These are phyloP conservation scores for Poterioochromonas sp. DNA, from an alignment of 352 stramenopile genomes.

Conservation along the genomic window DNA sequence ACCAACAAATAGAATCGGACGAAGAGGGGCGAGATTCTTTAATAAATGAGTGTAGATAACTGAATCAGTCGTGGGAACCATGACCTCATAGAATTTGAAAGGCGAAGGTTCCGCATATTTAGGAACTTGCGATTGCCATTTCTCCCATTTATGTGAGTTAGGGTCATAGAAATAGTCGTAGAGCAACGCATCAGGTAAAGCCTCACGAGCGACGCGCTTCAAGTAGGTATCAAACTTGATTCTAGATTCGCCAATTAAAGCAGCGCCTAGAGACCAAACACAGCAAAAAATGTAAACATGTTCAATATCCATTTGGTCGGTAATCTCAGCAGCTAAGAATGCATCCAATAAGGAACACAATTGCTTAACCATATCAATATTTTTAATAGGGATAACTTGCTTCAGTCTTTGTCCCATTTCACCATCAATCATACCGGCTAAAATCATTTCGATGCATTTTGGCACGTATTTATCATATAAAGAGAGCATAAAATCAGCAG, in stretches of 20 bases:
- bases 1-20: constrained; percentile 81
- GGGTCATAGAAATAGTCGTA: constrained; percentile 80
- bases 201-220: constrained; percentile 63
- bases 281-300: constrained; percentile 82
- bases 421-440: constrained; percentile 74
- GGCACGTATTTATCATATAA: constrained; percentile 87
- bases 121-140: constrained; percentile 60
- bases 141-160: constrained; percentile 61
- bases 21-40: constrained; percentile 66
- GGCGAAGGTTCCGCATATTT: constrained; percentile 77
- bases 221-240: constrained; percentile 78
- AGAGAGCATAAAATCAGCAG: constrained; percentile 52
- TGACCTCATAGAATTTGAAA: constrained; percentile 80
- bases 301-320: constrained; percentile 59
- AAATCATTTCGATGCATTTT: constrained; percentile 78
- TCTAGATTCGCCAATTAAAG: constrained; percentile 64
- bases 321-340: constrained; percentile 48
- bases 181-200: constrained; percentile 60
- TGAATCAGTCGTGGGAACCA: constrained; percentile 72
- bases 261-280: constrained; percentile 78
- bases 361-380: constrained; percentile 89
- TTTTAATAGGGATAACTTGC: constrained; percentile 80
- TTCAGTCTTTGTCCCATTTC: constrained; percentile 73
- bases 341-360: constrained; percentile 78
- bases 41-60: constrained; percentile 72